Conservation (phyloP, 2,329 filamentous ascomycete species). For the Rhynchosporium agropyri region DNA sequence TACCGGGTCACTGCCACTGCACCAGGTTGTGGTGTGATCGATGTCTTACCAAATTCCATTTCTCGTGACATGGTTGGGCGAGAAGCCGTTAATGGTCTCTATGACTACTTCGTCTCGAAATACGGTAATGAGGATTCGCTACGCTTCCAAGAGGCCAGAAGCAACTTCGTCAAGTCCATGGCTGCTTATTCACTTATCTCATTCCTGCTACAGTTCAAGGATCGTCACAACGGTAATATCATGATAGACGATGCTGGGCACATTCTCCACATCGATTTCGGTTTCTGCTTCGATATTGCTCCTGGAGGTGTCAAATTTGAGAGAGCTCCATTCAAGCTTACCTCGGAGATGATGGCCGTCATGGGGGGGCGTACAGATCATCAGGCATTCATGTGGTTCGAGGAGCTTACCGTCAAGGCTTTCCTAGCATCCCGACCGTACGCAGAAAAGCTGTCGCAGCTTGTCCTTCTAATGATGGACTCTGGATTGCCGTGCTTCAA, state of each 20-base stretch:
- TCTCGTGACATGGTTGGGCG: constrained; percentile 98
- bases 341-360: constrained; percentile 96
- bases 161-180: constrained; percentile 99
- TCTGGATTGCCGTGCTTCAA: constrained; percentile 97
- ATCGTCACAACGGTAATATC: constrained; percentile 98
- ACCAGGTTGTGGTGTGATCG: constrained; percentile 96
- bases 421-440: constrained; percentile 89
- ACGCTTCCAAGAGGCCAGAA: constrained; percentile 90
- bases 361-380: constrained; percentile 88
- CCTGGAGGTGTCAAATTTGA: constrained; percentile 97
- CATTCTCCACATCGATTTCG: constrained; percentile 98
- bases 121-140: constrained; percentile 97
- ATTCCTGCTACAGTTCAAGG: constrained; percentile 97
- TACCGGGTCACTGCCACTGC: constrained; percentile 97
- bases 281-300: constrained; percentile 99
- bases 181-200: constrained; percentile 97
- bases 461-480: constrained; percentile 94
- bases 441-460: constrained; percentile 83
- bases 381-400: constrained; percentile 92
- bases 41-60: constrained; percentile 96
- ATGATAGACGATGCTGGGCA: constrained; percentile 98
- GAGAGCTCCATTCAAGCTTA: constrained; percentile 97
- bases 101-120: constrained; percentile 97
- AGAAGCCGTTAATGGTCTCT: constrained; percentile 95
- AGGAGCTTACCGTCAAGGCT: constrained; percentile 93